Base-by-base conservation (phyloP, 106 monocot genomes). In the Narthecium ossifragum region DNA sequence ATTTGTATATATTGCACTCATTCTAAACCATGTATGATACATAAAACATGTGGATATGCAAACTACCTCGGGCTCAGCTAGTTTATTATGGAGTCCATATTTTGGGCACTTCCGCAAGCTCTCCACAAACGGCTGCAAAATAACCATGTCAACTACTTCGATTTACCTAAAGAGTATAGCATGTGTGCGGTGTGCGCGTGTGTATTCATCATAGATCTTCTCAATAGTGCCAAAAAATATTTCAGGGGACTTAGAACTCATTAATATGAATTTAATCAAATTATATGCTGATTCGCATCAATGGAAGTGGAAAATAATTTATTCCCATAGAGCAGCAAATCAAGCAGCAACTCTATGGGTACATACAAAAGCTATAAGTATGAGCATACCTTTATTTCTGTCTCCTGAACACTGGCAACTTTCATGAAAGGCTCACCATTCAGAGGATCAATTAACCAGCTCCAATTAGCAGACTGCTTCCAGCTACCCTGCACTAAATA, bases 401-500 rank as follows among this genome's bases (percentile, higher is more conserved):
- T 23, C 70, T 81, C 76, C 43, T 78, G 72, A 56, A 96, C 80
- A 41, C 90, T 86, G 46, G 90, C 77, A 71, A 96, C 80, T 61
- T 84, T 96, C 58, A 96, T 90, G 60, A 96, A 96, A 27, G 67
- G 79, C 12, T 84, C 75, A 48, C 96, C 90, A 76, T 96, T 86
- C 48, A 96, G 68, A 0, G 96, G 90, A 77, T 96, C 90, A 61
- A 72, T 57, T 24, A 96, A 55, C 67, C 62, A 70, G 73, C 67
- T 96, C 78, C 86, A 84, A 22, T 41, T 51, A 66, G 70, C 49
- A 64, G 90, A 96, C 50, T 55, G 15, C 43, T 62, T 86, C 96
- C 96, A 96, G 7, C 73, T 63, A 53, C 96, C 96, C 78, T 96
- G 96, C 65, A 96, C 90, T 96, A 60, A 76, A 83, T 8, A n/a